Conservation (phyloP, 1,284 basidiomycete species). For the Ustilago crameri region DNA sequence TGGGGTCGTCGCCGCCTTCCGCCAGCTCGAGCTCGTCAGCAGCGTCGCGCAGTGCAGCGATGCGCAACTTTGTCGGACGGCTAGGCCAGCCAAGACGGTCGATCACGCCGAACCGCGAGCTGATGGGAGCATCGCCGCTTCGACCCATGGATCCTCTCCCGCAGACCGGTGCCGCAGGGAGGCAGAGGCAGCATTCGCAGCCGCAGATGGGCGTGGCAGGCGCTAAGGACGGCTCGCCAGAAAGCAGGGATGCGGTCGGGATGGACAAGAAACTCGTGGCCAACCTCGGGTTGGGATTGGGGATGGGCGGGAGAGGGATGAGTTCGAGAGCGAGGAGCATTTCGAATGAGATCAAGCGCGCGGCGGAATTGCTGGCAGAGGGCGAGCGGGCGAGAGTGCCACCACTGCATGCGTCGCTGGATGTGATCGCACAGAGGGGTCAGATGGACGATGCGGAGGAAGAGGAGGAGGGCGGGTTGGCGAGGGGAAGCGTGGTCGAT, state of each 20-base stretch:
- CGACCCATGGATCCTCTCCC: conserved; percentile 30
- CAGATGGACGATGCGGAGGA: conserved; percentile 17
- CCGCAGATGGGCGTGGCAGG: conserved; percentile 31
- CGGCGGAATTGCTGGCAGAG: conserved; percentile 15
- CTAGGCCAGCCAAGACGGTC: conserved; percentile 39
- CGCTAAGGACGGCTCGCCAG: conserved; percentile 9
- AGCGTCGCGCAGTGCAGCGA: conserved; percentile 27
- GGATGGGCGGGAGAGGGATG: too few species aligned
- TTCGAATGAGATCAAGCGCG: conserved; percentile 36
- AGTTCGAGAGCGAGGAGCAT: conserved; percentile 32
- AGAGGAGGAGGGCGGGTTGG: not conserved
- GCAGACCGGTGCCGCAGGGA: conserved; percentile 10
- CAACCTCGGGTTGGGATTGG: conserved; percentile 4
- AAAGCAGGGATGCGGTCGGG: conserved; percentile 4
- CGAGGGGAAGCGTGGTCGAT: conserved; percentile 6
- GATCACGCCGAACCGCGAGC: conserved; percentile 36
- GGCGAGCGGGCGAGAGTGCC: conserved; percentile 8
- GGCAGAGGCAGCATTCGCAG: conserved; percentile 39
- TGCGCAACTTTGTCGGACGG: conserved; percentile 36
- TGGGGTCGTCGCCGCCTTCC: conserved; percentile 17
- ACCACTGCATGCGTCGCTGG: conserved; percentile 27
- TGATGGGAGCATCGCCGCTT: conserved; percentile 34
- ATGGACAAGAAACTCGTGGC: conserved; percentile 12
- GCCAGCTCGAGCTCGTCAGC: conserved; percentile 9
- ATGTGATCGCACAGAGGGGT: conserved; percentile 6